Percentiles rank a stretch among this genome's conserved stretches.
phyloP scores from a whole-genome alignment of 805 yeast species.

The Tetrapisispora nanseiensis region DNA sequence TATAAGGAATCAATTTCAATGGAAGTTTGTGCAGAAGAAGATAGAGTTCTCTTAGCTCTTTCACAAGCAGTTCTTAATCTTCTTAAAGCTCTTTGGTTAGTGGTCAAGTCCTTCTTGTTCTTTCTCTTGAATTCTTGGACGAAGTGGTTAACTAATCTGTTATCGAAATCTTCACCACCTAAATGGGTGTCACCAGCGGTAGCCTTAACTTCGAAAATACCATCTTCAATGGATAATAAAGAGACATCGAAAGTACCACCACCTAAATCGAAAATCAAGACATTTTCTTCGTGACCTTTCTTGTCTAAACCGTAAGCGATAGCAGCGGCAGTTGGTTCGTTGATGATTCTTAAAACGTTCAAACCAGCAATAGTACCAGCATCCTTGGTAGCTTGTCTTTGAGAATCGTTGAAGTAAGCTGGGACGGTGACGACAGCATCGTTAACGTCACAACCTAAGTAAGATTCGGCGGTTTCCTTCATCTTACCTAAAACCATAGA shows the following conservation, averaged over 20 bases:
- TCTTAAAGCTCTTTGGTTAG: constrained; percentile 95
- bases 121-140: constrained; percentile 95
- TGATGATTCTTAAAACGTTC: constrained; percentile 86
- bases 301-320: constrained; percentile 89
- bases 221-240: constrained; percentile 84
- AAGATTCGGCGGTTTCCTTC: constrained; percentile 90
- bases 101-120: constrained; percentile 86
- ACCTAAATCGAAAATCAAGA: constrained; percentile 90
- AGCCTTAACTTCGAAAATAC: constrained; percentile 94
- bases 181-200: constrained; percentile 76
- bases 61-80: constrained; percentile 42
- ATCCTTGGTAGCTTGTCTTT: constrained; percentile 95
- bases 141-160: constrained; percentile 90
- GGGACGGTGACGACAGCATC: constrained; percentile 95
- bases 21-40: constrained; percentile 94
- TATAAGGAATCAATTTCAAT: constrained; percentile 91
- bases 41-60: constrained; percentile 96
- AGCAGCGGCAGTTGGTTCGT: constrained; percentile 96
- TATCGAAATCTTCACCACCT: constrained; percentile 98
- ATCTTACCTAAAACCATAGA: constrained; percentile 87
- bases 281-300: constrained; percentile 71
- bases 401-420: constrained; percentile 93
- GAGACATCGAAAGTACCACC: constrained; percentile 99
- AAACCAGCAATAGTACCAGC: constrained; percentile 93
- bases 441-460: constrained; percentile 71